Evolutionary conservation across 108 stramenopile genomes (phyloP), one percentile per base, ranked within the genome.

Genomic region (Discostella stelligeroides): DNA sequence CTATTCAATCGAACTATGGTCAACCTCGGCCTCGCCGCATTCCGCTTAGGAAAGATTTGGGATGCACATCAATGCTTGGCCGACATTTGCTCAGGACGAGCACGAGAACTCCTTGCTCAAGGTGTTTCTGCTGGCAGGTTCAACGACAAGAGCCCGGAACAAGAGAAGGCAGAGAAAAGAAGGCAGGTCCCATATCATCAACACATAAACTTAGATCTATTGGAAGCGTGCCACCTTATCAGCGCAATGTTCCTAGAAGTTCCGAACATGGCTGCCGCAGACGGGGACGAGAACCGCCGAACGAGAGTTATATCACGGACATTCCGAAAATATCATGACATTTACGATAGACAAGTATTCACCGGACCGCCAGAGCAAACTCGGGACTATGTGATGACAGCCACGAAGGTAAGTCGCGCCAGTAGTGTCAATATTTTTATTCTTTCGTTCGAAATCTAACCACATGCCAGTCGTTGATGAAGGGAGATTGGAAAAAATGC

Each of bases 351-450:
- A 45, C 97, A 98, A 81, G 94, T 96, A 20, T 99, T 99, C 72
- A 96, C 96, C 1, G 99, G 98, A 29, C 97, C 97, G 38, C 99
- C 99, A 8, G 99, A 99, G 78, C 96, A 95, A 67, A 98, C 95
- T 11, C 84, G 97, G 30, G 99, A 99, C 81, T 95, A 89, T 76
- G 92, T 98, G 48, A 95, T 99, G 86, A 76, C 91, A 21, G 98
- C 98, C 29, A 80, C 95, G 39, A 92, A 94, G 75, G 80, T 34
- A 34, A 34, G 34, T 3, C 34, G 34, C 34, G 34, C 34, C 3
- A 34, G 34, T 34, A 34, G 6, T 34, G 34, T 34, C 34, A 6
- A 34, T 34, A 5, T 34, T 34, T 5, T 34, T 6, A 34, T 34
- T 34, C 34, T 6, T 34, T 34, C 6, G 34, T 34, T 34, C 6